These are phyloP conservation scores for Eimeria acervulina DNA, from an alignment of 169 alveolate species.

Conservation along the genomic window DNA sequence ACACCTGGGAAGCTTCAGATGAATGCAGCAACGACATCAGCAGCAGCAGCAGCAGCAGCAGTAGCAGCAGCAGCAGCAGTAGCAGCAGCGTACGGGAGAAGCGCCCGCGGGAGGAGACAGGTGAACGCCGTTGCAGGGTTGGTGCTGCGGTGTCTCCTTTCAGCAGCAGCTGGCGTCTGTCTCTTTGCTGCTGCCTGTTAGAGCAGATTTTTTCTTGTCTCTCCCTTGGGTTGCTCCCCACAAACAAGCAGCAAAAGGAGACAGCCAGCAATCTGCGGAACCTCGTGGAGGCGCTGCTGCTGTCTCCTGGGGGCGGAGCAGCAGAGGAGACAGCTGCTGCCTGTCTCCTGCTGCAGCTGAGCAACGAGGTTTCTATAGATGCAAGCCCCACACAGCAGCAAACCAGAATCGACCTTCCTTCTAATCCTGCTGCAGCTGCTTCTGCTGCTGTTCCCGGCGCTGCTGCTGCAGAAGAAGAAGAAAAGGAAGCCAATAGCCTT, in stretches of 20 bases:
- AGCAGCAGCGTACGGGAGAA: slow-evolving; percentile 11
- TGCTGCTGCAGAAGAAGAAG: not conserved
- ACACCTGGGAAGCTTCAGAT: not conserved
- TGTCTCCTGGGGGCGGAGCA: slow-evolving; percentile 10
- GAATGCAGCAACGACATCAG: not conserved
- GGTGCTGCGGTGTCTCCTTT: not conserved
- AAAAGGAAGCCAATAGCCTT: not conserved
- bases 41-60: not conserved
- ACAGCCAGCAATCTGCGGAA: not conserved
- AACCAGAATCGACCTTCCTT: not conserved
- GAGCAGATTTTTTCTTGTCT: not conserved
- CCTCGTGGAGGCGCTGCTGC: slow-evolving; percentile 12
- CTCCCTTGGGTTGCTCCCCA: not conserved
- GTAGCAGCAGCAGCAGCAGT: slow-evolving; percentile 57
- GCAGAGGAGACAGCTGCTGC: slow-evolving; percentile 30
- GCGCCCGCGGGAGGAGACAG: not conserved
- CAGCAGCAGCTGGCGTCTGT: not conserved
- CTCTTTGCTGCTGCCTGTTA: not conserved
- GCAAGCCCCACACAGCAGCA: not conserved
- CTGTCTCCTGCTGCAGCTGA: slow-evolving; percentile 27
- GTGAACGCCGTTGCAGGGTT: not conserved
- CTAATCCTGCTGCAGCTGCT: not conserved
- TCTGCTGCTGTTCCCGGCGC: not conserved
- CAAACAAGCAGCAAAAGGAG: not conserved
- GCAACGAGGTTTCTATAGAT: not conserved